Evolutionary conservation across 176 grass and related monocot species (phyloP), one percentile per base, ranked within the genome.

Genomic region (Triticum urartu): DNA sequence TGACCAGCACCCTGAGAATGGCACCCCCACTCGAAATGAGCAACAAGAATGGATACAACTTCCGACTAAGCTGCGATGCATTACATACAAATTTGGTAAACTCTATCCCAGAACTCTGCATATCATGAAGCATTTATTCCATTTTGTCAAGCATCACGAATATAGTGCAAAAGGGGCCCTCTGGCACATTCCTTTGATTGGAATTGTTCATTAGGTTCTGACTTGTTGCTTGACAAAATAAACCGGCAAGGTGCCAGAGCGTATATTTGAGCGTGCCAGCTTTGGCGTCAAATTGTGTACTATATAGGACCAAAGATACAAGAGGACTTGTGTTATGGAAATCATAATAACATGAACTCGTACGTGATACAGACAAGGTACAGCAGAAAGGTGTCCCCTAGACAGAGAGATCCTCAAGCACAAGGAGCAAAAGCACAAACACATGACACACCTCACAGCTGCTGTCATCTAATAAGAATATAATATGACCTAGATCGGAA

Each of bases 391-490:
- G 81, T 64, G 81, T 56, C 77, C 43, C 86, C 88, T 20, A 81
- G 50, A 84, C 77, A 50, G 50, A 58, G 18, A 81, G 39, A 80
- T 88, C 89, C 86, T 91, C 89, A 65, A 78, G 86, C 86, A 78
- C 81, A 85, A 88, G 89, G 81, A 91, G n/a, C 81, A 88, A 71
- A 87, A 81, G 50, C 61, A 85, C 81, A 88, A 81, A 69, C 86
- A 91, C 48, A 85, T 25, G 80, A 81, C 85, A 70, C 81, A 52
- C 77, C 24, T 70, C 39, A 47, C 2, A 77, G 81, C 89, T 78
- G 82, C 86, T 11, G 32, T 61, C 30, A 91, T 71, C 86, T 91
- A 91, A 56, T 91, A 91, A 56, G 9, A 85, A 86, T 21, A 58
- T 21, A 58, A 58, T 3, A 58, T 73, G 64, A 79, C 86, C 91